These are phyloP conservation scores for Cladosporium cucumerinum DNA, from an alignment of 2,329 filamentous ascomycete species.

Conservation along the genomic window DNA sequence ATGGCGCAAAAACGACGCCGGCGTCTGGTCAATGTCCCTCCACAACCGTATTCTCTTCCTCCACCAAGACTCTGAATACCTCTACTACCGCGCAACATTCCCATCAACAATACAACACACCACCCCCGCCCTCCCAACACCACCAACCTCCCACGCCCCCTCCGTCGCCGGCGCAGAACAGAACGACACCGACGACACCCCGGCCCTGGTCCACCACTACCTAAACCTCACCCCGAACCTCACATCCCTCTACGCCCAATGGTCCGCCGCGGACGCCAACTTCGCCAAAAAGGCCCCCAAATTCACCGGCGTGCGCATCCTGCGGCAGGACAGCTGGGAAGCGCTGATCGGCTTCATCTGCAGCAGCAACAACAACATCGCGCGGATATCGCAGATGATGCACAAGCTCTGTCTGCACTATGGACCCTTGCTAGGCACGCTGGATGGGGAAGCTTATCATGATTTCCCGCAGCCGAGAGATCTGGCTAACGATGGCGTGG, in stretches of 20 bases:
- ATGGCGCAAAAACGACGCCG: constrained; percentile 76
- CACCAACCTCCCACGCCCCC: constrained; percentile 38
- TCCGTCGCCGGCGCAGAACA: constrained; percentile 29
- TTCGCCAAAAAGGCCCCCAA: constrained; percentile 82
- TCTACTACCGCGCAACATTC: constrained; percentile 72
- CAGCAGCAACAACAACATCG: constrained; percentile 98
- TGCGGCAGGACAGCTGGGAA: constrained; percentile 96
- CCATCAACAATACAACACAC: constrained; percentile 38
- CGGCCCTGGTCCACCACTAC: constrained; percentile 74
- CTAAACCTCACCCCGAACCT: constrained; percentile 82
- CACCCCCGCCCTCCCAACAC: constrained; percentile 33
- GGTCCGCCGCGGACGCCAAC: constrained; percentile 81
- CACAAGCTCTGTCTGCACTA: constrained; percentile 87
- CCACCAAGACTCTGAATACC: constrained; percentile 71
- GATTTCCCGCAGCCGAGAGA: constrained; percentile 79
- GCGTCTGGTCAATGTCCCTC: constrained; percentile 87
- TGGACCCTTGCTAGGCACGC: constrained; percentile 68
- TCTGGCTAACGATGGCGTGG: constrained; percentile 71
- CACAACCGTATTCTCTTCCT: constrained; percentile 81
- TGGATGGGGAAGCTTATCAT: constrained; percentile 66
- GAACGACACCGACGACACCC: constrained; percentile 61
- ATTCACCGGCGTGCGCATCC: constrained; percentile 86
- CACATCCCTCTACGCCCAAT: constrained; percentile 73
- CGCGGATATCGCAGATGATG: constrained; percentile 93
- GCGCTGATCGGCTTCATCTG: constrained; percentile 92